Conservation (phyloP, 768 basidiomycete species). For the Nevesoporus exiguus region DNA sequence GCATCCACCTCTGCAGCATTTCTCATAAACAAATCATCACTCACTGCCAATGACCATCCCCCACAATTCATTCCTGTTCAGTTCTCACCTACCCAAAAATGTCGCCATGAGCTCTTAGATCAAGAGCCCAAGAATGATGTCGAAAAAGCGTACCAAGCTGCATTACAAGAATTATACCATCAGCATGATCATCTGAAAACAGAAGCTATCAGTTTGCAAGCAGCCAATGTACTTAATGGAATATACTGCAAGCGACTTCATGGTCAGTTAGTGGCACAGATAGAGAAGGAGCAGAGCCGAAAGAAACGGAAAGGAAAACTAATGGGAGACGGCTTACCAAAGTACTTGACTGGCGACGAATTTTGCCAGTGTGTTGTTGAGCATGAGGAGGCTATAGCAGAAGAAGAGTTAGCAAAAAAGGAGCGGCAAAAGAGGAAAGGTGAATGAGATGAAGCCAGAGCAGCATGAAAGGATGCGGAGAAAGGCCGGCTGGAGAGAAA, state of each 20-base stretch:
- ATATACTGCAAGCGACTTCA: slow-evolving; percentile 12
- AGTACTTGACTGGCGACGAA: slow-evolving; percentile 19
- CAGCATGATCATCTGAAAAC: neutral
- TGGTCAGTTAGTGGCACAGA: slow-evolving; percentile 15
- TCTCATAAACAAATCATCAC: neutral
- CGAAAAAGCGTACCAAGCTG: neutral
- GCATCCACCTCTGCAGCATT: neutral
- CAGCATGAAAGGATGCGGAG: neutral
- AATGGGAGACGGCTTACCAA: slow-evolving; percentile 21
- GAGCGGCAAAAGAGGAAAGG: neutral
- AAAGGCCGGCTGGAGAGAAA: neutral
- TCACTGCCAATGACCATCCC: neutral
- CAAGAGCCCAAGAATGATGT: neutral
- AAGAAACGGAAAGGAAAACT: slow-evolving; percentile 8
- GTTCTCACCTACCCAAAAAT: neutral
- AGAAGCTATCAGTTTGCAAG: neutral
- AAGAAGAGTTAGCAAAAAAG: neutral
- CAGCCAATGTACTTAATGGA: neutral
- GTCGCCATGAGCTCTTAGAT: neutral
- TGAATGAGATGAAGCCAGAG: neutral
- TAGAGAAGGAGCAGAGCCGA: slow-evolving; percentile 10
- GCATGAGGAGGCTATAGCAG: slow-evolving; percentile 1
- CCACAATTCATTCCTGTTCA: neutral
- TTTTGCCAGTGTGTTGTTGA: slow-evolving; percentile 14
- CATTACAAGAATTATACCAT: neutral